These are phyloP conservation scores for Lophiotrema nucula DNA, from an alignment of 495 filamentous ascomycete species.

Conservation along the genomic window DNA sequence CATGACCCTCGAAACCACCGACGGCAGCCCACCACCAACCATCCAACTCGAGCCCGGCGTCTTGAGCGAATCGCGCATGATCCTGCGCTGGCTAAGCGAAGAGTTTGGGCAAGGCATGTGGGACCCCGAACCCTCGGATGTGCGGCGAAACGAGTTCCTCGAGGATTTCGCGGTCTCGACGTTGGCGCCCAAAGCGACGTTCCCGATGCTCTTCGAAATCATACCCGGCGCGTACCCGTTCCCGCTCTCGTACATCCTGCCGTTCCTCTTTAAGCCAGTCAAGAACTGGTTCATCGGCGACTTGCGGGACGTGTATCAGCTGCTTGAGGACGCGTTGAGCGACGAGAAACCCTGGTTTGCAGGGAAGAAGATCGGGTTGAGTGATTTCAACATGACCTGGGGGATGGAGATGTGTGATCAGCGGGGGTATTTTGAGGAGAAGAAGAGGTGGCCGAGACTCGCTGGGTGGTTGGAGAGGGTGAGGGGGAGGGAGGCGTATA, in stretches of 20 bases:
- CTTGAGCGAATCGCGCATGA: slow-evolving; percentile 4
- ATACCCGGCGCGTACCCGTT: slow-evolving; percentile 5
- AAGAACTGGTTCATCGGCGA: background rate
- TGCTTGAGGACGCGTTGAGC: slow-evolving; percentile 13
- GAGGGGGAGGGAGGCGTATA: slow-evolving; percentile 9
- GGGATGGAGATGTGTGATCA: slow-evolving; percentile 14
- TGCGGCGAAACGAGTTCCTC: background rate
- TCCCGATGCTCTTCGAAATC: slow-evolving; percentile 3
- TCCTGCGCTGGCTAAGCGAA: slow-evolving; percentile 7
- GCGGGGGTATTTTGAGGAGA: slow-evolving; percentile 15
- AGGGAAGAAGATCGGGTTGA: slow-evolving; percentile 11
- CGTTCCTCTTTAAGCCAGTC: background rate
- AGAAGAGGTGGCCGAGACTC: slow-evolving; percentile 17
- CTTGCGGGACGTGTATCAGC: background rate
- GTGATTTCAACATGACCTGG: slow-evolving; percentile 21
- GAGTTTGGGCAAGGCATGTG: slow-evolving; percentile 3
- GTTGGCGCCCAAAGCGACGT: background rate
- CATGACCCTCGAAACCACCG: slow-evolving; percentile 11
- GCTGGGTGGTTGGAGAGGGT: slow-evolving; percentile 6
- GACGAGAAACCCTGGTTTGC: slow-evolving; percentile 19
- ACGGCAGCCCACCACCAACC: background rate
- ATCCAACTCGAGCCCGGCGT: slow-evolving; percentile 5
- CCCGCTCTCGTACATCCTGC: background rate
- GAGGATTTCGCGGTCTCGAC: background rate
- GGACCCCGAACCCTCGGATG: slow-evolving; percentile 5